Percentiles rank a stretch among this genome's conserved stretches.
Evolutionary conservation across 768 basidiomycete genomes (phyloP).

Genomic region (Podaxis rugospora): DNA sequence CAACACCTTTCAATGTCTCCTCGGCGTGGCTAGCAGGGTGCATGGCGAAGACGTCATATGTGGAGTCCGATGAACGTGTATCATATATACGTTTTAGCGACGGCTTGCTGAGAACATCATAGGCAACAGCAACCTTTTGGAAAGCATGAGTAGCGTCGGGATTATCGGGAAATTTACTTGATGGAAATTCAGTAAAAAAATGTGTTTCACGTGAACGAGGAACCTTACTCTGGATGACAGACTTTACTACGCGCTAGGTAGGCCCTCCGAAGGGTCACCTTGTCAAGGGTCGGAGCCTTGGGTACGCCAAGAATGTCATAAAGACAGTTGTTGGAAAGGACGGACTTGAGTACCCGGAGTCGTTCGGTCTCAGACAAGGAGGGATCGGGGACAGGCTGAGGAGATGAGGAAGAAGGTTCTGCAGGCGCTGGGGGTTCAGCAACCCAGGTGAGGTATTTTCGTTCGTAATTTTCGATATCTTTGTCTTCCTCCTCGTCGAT

Average conservation of each 20-base stretch:
- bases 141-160: slow-evolving; percentile 80
- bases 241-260: slow-evolving; percentile 71
- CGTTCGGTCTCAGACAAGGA: slow-evolving; percentile 4
- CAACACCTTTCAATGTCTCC: slow-evolving; percentile 73
- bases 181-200: background rate
- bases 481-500: slow-evolving; percentile 54
- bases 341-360: slow-evolving; percentile 30
- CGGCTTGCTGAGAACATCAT: slow-evolving; percentile 74
- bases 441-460: slow-evolving; percentile 47
- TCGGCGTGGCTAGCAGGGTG: slow-evolving; percentile 58
- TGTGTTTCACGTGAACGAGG: background rate
- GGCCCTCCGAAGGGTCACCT: slow-evolving; percentile 61
- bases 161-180: slow-evolving; percentile 76
- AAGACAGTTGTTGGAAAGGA: slow-evolving; percentile 61
- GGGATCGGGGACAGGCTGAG: background rate
- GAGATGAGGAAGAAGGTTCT: slow-evolving; percentile 19
- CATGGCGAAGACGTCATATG: slow-evolving; percentile 52
- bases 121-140: slow-evolving; percentile 83
- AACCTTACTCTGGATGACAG: slow-evolving; percentile 83
- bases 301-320: slow-evolving; percentile 70
- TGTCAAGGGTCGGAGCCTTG: slow-evolving; percentile 48
- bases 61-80: slow-evolving; percentile 37
- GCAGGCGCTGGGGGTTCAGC: slow-evolving; percentile 28
- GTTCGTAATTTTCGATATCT: slow-evolving; percentile 39
- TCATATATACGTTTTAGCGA: slow-evolving; percentile 69